These are phyloP conservation scores for Thamnidium elegans DNA, from an alignment of 192 early-diverging fungal species.

Conservation along the genomic window DNA sequence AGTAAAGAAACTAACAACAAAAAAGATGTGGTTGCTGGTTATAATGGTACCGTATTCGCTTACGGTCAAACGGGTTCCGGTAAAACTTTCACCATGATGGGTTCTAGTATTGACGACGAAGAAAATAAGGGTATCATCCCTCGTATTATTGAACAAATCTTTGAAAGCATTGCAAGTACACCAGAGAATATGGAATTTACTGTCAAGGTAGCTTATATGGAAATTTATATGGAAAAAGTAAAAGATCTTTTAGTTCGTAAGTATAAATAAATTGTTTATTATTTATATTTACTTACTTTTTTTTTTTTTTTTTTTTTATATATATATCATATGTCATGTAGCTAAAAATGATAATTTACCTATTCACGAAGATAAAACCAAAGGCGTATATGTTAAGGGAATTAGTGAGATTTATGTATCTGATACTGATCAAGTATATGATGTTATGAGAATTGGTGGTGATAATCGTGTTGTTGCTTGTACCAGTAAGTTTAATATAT, in stretches of 20 bases:
- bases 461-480: conserved; percentile 84
- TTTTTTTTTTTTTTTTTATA: background rate
- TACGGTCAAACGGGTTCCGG: conserved; percentile 99
- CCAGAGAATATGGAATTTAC: conserved; percentile 96
- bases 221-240: conserved; percentile 99
- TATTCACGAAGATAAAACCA: conserved; percentile 93
- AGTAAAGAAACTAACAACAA: background rate
- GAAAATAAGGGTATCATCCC: conserved; percentile 92
- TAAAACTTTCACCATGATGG: conserved; percentile 96
- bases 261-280: conserved; percentile 10
- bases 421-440: conserved; percentile 90
- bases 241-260: conserved; percentile 91
- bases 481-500: conserved; percentile 64
- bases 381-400: conserved; percentile 98
- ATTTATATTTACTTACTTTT: background rate
- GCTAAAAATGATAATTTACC: conserved; percentile 86
- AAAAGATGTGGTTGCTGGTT: conserved; percentile 57
- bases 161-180: conserved; percentile 84
- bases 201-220: conserved; percentile 97
- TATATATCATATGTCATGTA: conserved; percentile 23
- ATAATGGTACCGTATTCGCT: conserved; percentile 98
- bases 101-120: conserved; percentile 89
- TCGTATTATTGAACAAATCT: conserved; percentile 94
- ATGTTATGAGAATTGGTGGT: conserved; percentile 93
- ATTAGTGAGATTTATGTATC: conserved; percentile 95